Evolutionary conservation across 306 rosid species (phyloP).

Genomic region (Ochetophila trinervis): DNA sequence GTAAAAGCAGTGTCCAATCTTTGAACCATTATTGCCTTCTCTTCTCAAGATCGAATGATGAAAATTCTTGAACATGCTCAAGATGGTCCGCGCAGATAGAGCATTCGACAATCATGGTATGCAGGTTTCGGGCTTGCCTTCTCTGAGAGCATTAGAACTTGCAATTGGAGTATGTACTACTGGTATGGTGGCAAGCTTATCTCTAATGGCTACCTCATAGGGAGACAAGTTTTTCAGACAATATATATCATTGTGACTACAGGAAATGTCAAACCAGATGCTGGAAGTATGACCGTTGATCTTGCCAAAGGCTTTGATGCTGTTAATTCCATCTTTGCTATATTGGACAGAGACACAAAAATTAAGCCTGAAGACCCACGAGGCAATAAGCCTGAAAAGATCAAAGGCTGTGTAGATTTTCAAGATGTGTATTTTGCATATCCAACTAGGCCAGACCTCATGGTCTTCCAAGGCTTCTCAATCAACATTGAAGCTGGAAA

Average conservation of each 20-base stretch:
- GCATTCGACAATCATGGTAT: conserved; percentile 50
- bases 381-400: conserved; percentile 8
- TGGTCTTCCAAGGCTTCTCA: conserved; percentile 49
- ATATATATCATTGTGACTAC: conserved; percentile 43
- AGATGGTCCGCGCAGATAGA: conserved; percentile 38
- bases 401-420: conserved; percentile 39
- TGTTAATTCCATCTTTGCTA: conserved; percentile 35
- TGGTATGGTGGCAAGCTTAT: conserved; percentile 54
- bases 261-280: conserved; percentile 44
- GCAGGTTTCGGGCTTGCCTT: conserved; percentile 34
- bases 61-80: conserved; percentile 32
- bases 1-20: conserved; percentile 49
- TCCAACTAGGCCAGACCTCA: conserved; percentile 45
- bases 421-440: conserved; percentile 38
- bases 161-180: conserved; percentile 17
- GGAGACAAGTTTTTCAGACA: conserved; percentile 40
- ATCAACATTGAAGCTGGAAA: conserved; percentile 48
- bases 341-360: conserved; percentile 36
- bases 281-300: conserved; percentile 50
- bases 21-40: conserved; percentile 45
- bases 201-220: conserved; percentile 15
- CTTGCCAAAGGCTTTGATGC: conserved; percentile 49
- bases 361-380: conserved; percentile 44
- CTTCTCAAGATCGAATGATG: conserved; percentile 46
- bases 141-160: conserved; percentile 36